Percentiles rank a stretch among this genome's conserved stretches.
phyloP scores from a whole-genome alignment of 2,329 filamentous ascomycete species.

The Scytalidium lignicola region DNA sequence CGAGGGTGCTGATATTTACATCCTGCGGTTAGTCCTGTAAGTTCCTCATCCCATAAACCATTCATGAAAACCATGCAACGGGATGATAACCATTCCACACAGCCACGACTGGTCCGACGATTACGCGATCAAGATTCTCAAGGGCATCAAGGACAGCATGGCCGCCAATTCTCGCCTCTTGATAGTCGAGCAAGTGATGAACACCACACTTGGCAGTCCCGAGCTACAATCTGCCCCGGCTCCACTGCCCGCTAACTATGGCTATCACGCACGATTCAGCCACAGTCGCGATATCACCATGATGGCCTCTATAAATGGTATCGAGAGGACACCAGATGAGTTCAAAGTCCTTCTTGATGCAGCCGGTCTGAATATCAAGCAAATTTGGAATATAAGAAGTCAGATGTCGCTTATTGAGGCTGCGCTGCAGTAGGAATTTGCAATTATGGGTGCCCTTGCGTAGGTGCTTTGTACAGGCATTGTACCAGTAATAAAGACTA shows the following conservation, averaged over 20 bases:
- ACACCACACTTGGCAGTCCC: slow-evolving; percentile 22
- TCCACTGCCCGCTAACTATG: slow-evolving; percentile 27
- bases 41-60: too few relatives aligned
- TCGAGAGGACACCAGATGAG: slow-evolving; percentile 26
- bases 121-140: slow-evolving; percentile 17
- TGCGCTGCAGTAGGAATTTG: too few relatives aligned
- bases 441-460: too few relatives aligned
- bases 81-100: too few relatives aligned
- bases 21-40: too few relatives aligned
- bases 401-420: too few relatives aligned
- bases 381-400: slow-evolving; percentile 49
- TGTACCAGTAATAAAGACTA: too few relatives aligned
- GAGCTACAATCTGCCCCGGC: slow-evolving; percentile 19
- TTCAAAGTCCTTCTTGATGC: slow-evolving; percentile 10
- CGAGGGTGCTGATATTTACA: too few relatives aligned
- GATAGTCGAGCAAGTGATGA: slow-evolving; percentile 29
- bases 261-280: slow-evolving; percentile 23
- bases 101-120: slow-evolving; percentile 24
- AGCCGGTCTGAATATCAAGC: background rate
- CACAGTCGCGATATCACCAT: slow-evolving; percentile 25
- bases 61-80: too few relatives aligned
- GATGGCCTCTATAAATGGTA: slow-evolving; percentile 28
- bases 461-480: too few relatives aligned
- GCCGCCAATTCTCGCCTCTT: slow-evolving; percentile 14
- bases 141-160: slow-evolving; percentile 5